Base-by-base conservation (phyloP, 371 early-diverging fungal species). In the Saksenaea vasiformis region DNA sequence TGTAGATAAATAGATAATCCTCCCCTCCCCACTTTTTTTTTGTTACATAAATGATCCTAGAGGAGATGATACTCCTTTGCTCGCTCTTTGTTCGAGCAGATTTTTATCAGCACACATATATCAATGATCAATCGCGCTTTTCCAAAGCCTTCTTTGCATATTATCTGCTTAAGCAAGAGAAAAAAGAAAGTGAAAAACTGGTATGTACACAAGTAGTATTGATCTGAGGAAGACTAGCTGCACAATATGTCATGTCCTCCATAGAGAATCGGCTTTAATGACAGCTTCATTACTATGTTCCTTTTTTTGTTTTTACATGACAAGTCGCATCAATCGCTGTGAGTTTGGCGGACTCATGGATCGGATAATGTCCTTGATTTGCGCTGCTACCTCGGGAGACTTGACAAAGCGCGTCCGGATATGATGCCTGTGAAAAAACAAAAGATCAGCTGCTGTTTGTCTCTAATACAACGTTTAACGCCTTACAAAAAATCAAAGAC, bases 401-500 rank as follows among this genome's bases (percentile, higher is more conserved):
- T 82, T 82, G 0, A 78, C 70, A 60, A 82, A 82, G 9, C 76
- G 61, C 1, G 76, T 64, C 36, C 79, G 74, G 28, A 82, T 79
- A 64, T 82, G 82, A 51, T 79, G 62, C 28, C 77, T 77, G 34
- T n/a, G 17, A 28, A 28, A 38, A 53, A 34, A 44, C 1, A 24
- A 53, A 36, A 8, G 39, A 13, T 34, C 9, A 31, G 22, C 22
- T 8, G 3, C 15, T n/a, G n/a, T n/a, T n/a, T n/a, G 28, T 24
- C 15, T 17, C 27, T 28, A 26, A 22, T 4, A 41, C 22, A 27
- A 34, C 36, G 14, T n/a, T 28, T 38, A 54, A 15, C 2, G 5
- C 64, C 77, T 65, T 72, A 82, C 76, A 85, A 60, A 58, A 85
- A 85, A 38, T 85, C 85, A 67, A 76, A 85, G 3, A 79, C 76